phyloP scores from a whole-genome alignment of 257 asterid species.

The Solanum pennellii region DNA sequence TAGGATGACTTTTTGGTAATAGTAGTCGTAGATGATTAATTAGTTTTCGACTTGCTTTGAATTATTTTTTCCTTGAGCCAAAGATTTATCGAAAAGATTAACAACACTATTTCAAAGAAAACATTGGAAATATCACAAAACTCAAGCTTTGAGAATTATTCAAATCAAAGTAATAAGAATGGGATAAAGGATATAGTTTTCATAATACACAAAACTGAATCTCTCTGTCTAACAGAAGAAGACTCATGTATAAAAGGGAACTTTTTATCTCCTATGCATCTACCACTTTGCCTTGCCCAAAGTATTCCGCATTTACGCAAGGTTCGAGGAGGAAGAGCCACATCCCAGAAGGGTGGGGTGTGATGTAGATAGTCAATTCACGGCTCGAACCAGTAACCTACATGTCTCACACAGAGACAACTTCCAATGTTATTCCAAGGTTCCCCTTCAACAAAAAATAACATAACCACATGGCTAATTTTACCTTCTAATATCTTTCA shows the following conservation, averaged over 20 bases:
- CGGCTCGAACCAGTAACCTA: not conserved
- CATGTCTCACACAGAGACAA: not conserved
- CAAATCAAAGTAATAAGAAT: not conserved
- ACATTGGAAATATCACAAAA: not conserved
- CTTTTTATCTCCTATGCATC: not conserved
- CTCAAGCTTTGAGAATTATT: not conserved
- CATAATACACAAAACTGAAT: not conserved
- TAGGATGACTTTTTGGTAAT: not conserved
- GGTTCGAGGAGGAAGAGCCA: not conserved
- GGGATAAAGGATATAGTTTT: not conserved
- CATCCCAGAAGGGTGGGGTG: not conserved
- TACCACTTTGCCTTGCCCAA: conserved; percentile 7
- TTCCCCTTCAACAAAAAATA: conserved; percentile 18
- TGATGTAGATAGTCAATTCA: not conserved
- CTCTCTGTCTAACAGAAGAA: not conserved
- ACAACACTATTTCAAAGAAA: not conserved
- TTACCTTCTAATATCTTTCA: not conserved
- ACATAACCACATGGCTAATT: conserved; percentile 21
- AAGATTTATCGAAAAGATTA: not conserved
- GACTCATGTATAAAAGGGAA: not conserved
- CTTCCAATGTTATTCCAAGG: not conserved
- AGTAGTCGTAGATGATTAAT: too few relatives aligned
- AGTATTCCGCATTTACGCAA: not conserved
- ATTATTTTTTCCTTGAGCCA: too few relatives aligned
- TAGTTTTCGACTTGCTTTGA: not conserved